Evolutionary conservation across 2,329 filamentous ascomycete genomes (phyloP), one percentile per base, ranked within the genome.

Genomic region (Blastomyces parvus): DNA sequence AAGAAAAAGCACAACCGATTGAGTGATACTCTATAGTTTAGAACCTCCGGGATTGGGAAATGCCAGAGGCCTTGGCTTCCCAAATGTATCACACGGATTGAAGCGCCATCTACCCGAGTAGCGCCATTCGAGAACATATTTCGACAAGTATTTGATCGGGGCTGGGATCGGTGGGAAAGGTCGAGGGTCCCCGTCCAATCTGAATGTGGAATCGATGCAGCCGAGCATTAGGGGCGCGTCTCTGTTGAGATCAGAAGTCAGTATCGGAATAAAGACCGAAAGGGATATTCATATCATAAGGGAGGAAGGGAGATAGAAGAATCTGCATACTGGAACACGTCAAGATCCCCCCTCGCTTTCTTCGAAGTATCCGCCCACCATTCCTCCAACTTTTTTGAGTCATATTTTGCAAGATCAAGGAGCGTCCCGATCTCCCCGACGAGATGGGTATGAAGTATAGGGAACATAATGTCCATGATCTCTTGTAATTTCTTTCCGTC

Each of bases 401-500:
- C 65, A 8, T 67, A 63, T 14, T 66, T 62, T 30, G 65, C 62
- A 19, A 70, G 64, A 53, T 59, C 60, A 9, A 65, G 63, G n/a
- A 71, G 59, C 0, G 61, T 67, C 22, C 67, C 46, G 50, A 71
- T 69, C 61, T 71, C 68, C 36, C 66, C 68, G 58, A 70, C 68
- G 19, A 70, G 57, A 62, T 71, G 69, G 60, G 68, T 68, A 48
- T 70, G 66, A 19, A 71, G 59, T 36, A 62, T 42, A 2, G 69
- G 66, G 2, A 65, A 68, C 53, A 71, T 67, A 14, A 60, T 59
- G 46, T 69, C 67, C 27, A 71, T 63, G 38, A 69, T 64, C 53
- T 65, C 63, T 52, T 65, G 63, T 42, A 70, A 58, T 7, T 56
- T 69, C 30, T 63, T 59, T 36, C 69, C 69, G 36, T 68, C 63